Percentiles rank a stretch among this genome's conserved stretches.
Evolutionary conservation across 2,329 filamentous ascomycete species (phyloP).

Genomic region (Akanthomyces lecanii): DNA sequence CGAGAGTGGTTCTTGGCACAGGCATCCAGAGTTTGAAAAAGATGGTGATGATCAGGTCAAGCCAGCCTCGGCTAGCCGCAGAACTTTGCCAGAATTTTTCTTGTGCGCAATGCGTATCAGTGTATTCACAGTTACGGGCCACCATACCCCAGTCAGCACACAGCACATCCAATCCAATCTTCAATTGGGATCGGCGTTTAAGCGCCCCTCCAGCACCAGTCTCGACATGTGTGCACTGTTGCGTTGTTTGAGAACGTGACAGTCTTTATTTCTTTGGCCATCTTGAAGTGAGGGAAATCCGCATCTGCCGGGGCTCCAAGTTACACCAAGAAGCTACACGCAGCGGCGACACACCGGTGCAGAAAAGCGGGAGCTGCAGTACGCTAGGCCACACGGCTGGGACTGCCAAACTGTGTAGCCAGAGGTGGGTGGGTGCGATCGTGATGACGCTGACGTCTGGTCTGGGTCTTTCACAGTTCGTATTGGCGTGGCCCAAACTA

Average conservation of each 20-base stretch:
- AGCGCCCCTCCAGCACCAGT: neutral
- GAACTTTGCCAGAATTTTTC: neutral
- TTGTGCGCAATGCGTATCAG: neutral
- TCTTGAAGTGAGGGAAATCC: neutral
- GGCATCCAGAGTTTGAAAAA: neutral
- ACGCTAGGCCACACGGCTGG: neutral
- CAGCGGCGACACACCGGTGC: neutral
- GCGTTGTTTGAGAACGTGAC: neutral
- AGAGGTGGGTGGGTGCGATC: neutral
- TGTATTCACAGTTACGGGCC: neutral
- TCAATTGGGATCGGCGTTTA: constrained; percentile 15
- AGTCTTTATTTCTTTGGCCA: neutral
- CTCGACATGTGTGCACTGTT: constrained; percentile 4
- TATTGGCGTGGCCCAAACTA: neutral
- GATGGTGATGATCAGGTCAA: neutral
- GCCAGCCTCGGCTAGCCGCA: constrained; percentile 10
- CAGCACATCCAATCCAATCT: neutral
- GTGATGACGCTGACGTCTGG: constrained; percentile 12
- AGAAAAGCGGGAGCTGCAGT: neutral
- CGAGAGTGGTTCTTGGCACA: neutral
- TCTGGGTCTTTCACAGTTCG: neutral
- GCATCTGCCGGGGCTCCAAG: constrained; percentile 3
- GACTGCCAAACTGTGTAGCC: neutral
- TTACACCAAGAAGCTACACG: neutral
- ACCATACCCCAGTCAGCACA: neutral